Percentiles rank a stretch among this genome's conserved stretches.
Conservation (phyloP, 2,329 filamentous ascomycete genomes). For the Aciculosporium take region DNA sequence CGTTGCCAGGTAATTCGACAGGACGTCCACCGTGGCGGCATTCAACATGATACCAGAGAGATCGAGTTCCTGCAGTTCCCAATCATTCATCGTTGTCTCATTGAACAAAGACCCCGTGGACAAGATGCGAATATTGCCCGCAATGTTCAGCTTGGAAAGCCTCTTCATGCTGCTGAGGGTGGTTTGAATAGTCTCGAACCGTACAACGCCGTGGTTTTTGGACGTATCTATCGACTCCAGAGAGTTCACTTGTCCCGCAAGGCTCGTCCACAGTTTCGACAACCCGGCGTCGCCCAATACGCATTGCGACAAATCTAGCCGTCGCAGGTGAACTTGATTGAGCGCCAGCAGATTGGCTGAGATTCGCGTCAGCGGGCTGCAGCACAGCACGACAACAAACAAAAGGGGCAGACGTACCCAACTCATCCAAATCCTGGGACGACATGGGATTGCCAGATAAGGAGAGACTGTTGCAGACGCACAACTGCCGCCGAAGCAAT, state of each 20-base stretch:
- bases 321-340: constrained; percentile 26
- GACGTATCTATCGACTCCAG: constrained; percentile 38
- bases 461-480: constrained; percentile 35
- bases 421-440: constrained; percentile 31
- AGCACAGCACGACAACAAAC: neutral
- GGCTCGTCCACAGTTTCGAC: constrained; percentile 30
- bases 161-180: constrained; percentile 28
- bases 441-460: constrained; percentile 36
- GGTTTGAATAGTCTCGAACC: constrained; percentile 30
- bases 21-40: constrained; percentile 30
- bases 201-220: constrained; percentile 36
- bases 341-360: constrained; percentile 19
- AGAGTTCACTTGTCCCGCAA: constrained; percentile 29
- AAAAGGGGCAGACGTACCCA: constrained; percentile 23
- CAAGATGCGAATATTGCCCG: constrained; percentile 34
- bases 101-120: constrained; percentile 32
- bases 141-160: constrained; percentile 35
- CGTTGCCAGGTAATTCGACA: constrained; percentile 31
- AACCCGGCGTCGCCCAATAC: constrained; percentile 35
- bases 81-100: constrained; percentile 26
- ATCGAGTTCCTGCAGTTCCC: constrained; percentile 38
- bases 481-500: constrained; percentile 31
- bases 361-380: neutral
- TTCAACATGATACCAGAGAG: constrained; percentile 42
- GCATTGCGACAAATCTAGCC: constrained; percentile 37